Percentiles rank a stretch among this genome's conserved stretches.
These are phyloP conservation scores for Achaetomiella virescens DNA, from an alignment of 495 filamentous ascomycete species.

Conservation along the genomic window DNA sequence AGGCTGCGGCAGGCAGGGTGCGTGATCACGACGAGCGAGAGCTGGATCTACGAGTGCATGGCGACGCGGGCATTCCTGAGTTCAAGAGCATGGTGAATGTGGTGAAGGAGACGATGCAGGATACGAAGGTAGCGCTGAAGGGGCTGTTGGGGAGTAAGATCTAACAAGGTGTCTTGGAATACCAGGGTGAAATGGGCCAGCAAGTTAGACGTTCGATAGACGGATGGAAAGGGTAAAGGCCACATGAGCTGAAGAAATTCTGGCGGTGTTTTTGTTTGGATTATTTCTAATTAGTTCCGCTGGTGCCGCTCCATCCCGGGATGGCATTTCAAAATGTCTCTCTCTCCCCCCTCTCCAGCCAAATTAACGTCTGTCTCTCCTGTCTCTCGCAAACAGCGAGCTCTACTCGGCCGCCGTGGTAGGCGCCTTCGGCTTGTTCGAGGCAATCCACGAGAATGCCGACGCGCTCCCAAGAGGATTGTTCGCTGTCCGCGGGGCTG, in stretches of 20 bases:
- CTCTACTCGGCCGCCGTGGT: conserved; percentile 29
- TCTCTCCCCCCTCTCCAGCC: not conserved
- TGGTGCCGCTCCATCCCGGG: not conserved
- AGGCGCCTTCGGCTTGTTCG: conserved; percentile 35
- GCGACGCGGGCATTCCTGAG: conserved; percentile 70
- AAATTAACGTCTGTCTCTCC: not conserved
- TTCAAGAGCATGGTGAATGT: conserved; percentile 67
- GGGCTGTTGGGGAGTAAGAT: conserved; percentile 60
- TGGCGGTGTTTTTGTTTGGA: not conserved
- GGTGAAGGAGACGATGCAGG: conserved; percentile 68
- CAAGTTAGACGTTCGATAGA: not conserved
- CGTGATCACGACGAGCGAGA: conserved; percentile 81
- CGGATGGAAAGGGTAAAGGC: not conserved
- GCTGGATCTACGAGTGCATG: conserved; percentile 87
- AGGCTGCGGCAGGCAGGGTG: conserved; percentile 71
- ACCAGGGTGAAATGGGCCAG: not conserved
- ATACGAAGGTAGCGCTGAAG: conserved; percentile 58
- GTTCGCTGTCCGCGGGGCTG: conserved; percentile 39
- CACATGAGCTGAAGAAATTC: not conserved
- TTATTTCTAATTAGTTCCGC: not conserved
- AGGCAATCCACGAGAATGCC: conserved; percentile 84
- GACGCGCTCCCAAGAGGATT: conserved; percentile 92
- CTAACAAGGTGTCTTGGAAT: no score
- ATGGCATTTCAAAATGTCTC: not conserved
- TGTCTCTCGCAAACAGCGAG: not conserved